These are phyloP conservation scores for Umbelopsis vinacea DNA, from an alignment of 192 early-diverging fungal genomes.

Conservation along the genomic window DNA sequence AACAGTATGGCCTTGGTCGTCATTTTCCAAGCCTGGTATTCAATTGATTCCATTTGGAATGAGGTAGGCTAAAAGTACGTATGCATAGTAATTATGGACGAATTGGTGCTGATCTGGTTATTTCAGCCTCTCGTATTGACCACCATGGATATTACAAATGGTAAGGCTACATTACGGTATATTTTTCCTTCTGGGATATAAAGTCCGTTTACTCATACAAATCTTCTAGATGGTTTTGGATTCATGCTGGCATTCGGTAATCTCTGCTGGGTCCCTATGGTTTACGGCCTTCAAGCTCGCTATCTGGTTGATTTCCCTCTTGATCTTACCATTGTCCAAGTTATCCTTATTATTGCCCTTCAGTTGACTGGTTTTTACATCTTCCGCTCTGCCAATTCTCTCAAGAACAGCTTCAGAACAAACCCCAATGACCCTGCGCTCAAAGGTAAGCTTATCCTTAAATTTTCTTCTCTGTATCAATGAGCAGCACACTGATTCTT, in stretches of 20 bases:
- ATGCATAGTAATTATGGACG: not conserved
- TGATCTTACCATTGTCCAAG: conserved; percentile 51
- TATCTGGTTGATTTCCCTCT: conserved; percentile 78
- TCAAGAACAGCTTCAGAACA: conserved; percentile 91
- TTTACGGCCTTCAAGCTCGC: conserved; percentile 88
- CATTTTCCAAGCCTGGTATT: conserved; percentile 82
- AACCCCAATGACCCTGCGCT: conserved; percentile 62
- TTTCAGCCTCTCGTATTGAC: conserved; percentile 80
- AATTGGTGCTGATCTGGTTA: not conserved
- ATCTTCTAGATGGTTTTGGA: conserved; percentile 86
- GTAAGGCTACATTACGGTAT: conserved; percentile 16
- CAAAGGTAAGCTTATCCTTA: conserved; percentile 41
- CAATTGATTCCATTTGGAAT: conserved; percentile 83
- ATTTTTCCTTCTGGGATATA: not conserved
- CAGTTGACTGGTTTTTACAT: conserved; percentile 78
- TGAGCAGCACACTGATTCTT: not conserved
- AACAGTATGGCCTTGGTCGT: conserved; percentile 80
- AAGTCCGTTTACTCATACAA: not conserved
- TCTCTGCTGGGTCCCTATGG: conserved; percentile 90
- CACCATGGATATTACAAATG: conserved; percentile 96
- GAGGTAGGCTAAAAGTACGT: conserved; percentile 42
- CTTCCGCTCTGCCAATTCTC: conserved; percentile 86
- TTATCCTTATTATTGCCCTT: conserved; percentile 53
- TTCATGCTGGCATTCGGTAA: conserved; percentile 84
- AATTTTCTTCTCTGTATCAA: not conserved